Conservation (phyloP, 176 grass and related monocot species). For the Musa itinerans region DNA sequence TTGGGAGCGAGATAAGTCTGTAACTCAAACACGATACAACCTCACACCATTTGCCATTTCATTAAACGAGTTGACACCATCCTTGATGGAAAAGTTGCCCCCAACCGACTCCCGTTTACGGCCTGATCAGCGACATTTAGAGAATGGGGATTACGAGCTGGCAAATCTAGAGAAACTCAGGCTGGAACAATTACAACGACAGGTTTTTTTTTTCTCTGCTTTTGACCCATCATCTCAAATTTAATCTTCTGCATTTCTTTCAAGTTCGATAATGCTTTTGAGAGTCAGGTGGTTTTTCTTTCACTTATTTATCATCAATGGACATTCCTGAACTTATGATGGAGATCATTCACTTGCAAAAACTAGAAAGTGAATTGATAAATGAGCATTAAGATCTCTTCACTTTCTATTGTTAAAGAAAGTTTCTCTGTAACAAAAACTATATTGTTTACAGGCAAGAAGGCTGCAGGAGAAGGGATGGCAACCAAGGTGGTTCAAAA, state of each 20-base stretch:
- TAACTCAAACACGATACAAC: slow-evolving; percentile 81
- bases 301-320: too few relatives aligned
- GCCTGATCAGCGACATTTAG: slow-evolving; percentile 86
- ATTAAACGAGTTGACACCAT: slow-evolving; percentile 59
- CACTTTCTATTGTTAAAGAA: slow-evolving; percentile 4
- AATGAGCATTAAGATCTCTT: neutral
- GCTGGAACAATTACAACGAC: slow-evolving; percentile 93
- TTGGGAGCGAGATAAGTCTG: slow-evolving; percentile 81
- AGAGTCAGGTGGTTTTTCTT: neutral
- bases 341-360: too few relatives aligned
- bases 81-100: slow-evolving; percentile 53
- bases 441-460: slow-evolving; percentile 49
- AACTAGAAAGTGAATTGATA: too few relatives aligned
- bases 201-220: slow-evolving; percentile 33
- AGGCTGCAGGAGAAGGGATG: slow-evolving; percentile 80
- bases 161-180: slow-evolving; percentile 95
- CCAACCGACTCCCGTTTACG: slow-evolving; percentile 87
- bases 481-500: slow-evolving; percentile 89
- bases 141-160: slow-evolving; percentile 97
- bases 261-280: neutral
- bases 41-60: slow-evolving; percentile 93
- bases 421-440: neutral
- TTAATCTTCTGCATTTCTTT: slow-evolving; percentile 11
- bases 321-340: too few relatives aligned
- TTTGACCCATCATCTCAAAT: neutral